A percentile compares a stretch with the other conserved stretches of the same genome.
These are phyloP conservation scores for Hypoxylon rubiginosum DNA, from an alignment of 2,329 filamentous ascomycete species.

Conservation along the genomic window DNA sequence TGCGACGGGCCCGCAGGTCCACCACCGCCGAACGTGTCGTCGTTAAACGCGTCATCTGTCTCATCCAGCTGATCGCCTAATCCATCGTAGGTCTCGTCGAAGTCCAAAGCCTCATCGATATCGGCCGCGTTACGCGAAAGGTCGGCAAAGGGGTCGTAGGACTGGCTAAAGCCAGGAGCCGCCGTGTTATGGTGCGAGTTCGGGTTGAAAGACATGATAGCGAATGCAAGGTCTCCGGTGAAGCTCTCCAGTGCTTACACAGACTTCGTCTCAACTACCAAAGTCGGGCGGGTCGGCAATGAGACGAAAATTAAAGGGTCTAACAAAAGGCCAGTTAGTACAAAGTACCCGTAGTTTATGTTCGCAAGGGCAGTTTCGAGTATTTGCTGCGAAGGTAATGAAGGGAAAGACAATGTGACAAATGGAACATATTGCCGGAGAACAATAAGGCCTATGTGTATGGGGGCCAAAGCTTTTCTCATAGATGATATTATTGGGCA, in stretches of 20 bases:
- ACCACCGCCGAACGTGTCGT: constrained; percentile 84
- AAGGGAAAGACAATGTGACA: not conserved
- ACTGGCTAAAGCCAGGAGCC: constrained; percentile 85
- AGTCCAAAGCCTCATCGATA: constrained; percentile 73
- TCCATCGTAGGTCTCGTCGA: constrained; percentile 97
- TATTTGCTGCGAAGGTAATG: not conserved
- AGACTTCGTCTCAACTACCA: constrained; percentile 3
- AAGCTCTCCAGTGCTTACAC: constrained; percentile 8
- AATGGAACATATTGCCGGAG: not conserved
- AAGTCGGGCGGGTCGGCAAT: not conserved
- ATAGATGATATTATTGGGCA: constrained; percentile 10
- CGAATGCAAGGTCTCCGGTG: constrained; percentile 17
- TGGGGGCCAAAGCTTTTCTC: not conserved
- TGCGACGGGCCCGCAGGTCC: constrained; percentile 59
- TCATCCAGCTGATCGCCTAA: constrained; percentile 92
- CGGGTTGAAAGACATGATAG: constrained; percentile 61
- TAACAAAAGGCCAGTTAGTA: not conserved
- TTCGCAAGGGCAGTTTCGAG: not conserved
- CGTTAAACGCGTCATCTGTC: constrained; percentile 93
- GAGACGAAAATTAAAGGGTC: constrained; percentile 2
- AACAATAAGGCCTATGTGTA: not conserved
- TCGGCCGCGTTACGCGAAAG: constrained; percentile 75
- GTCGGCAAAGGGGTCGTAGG: constrained; percentile 88
- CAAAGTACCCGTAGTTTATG: not conserved
- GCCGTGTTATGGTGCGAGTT: constrained; percentile 73